Evolutionary conservation across 495 filamentous ascomycete species (phyloP).

Genomic region (Umbilicaria muhlenbergii): DNA sequence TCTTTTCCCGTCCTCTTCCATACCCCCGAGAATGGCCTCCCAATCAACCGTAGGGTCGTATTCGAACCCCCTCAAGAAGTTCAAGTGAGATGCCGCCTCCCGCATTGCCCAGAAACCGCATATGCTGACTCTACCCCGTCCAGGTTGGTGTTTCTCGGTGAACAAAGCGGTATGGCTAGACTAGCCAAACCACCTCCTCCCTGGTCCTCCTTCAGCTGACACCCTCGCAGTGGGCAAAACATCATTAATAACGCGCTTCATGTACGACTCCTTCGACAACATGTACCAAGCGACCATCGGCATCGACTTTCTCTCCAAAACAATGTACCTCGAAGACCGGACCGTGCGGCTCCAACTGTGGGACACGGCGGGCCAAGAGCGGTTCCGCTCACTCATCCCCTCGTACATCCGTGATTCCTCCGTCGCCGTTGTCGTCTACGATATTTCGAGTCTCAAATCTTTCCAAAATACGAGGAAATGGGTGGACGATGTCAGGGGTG

Average conservation of each 20-base stretch:
- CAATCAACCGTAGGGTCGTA: slow-evolving; percentile 63
- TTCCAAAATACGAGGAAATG: slow-evolving; percentile 98
- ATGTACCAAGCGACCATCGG: slow-evolving; percentile 99
- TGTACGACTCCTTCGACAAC: slow-evolving; percentile 99
- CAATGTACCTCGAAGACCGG: slow-evolving; percentile 98
- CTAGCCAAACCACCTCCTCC: neutral
- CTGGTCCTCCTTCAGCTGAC: neutral
- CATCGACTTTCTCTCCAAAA: slow-evolving; percentile 99
- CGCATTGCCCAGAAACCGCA: neutral
- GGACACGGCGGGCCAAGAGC: slow-evolving; percentile 96
- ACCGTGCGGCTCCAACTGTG: slow-evolving; percentile 95
- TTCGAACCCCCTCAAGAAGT: slow-evolving; percentile 99
- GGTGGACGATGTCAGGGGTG: slow-evolving; percentile 95
- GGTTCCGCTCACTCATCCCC: slow-evolving; percentile 90
- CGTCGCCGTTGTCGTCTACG: slow-evolving; percentile 96
- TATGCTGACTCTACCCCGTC: slow-evolving; percentile 8
- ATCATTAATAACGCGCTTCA: slow-evolving; percentile 95
- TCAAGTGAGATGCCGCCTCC: slow-evolving; percentile 53
- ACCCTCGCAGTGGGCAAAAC: slow-evolving; percentile 77
- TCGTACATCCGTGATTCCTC: slow-evolving; percentile 96
- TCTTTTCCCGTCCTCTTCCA: neutral
- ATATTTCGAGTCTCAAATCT: slow-evolving; percentile 91
- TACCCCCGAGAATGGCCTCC: slow-evolving; percentile 18
- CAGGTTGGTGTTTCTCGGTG: slow-evolving; percentile 90
- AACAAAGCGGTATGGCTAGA: slow-evolving; percentile 74